These are phyloP conservation scores for Fusarium neocosmosporiellum DNA, from an alignment of 2,329 filamentous ascomycete species.

Conservation along the genomic window DNA sequence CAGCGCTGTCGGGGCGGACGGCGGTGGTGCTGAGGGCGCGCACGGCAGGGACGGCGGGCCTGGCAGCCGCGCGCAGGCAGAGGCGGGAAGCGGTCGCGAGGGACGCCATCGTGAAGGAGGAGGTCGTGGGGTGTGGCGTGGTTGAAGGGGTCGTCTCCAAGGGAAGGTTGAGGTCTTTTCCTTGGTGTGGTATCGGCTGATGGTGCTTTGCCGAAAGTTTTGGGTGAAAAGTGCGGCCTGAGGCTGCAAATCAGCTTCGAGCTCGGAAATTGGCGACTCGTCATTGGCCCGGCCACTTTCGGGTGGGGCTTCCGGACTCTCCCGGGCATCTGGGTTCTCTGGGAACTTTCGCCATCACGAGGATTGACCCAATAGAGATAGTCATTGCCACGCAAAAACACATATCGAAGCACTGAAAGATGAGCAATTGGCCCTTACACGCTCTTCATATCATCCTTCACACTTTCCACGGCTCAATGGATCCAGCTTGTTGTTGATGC, in stretches of 20 bases:
- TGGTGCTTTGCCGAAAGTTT: constrained; percentile 58
- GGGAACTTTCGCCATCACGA: constrained; percentile 22
- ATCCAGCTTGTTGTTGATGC: not conserved
- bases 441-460: not conserved
- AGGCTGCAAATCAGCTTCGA: constrained; percentile 52
- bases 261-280: constrained; percentile 58
- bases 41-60: constrained; percentile 54
- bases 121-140: constrained; percentile 43
- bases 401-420: not conserved
- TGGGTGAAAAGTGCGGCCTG: constrained; percentile 54
- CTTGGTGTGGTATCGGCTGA: constrained; percentile 50
- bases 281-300: constrained; percentile 56
- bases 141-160: constrained; percentile 37
- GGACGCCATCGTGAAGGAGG: constrained; percentile 67
- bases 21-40: constrained; percentile 69
- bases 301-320: constrained; percentile 46
- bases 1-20: constrained; percentile 60
- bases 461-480: constrained; percentile 22
- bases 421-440: accelerated
- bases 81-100: constrained; percentile 76
- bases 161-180: constrained; percentile 62
- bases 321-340: constrained; percentile 41
- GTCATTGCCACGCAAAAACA: constrained; percentile 2
- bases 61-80: constrained; percentile 70
- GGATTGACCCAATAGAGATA: not conserved